Conservation (phyloP, 345 rosid species). For the Camelina hispida region DNA sequence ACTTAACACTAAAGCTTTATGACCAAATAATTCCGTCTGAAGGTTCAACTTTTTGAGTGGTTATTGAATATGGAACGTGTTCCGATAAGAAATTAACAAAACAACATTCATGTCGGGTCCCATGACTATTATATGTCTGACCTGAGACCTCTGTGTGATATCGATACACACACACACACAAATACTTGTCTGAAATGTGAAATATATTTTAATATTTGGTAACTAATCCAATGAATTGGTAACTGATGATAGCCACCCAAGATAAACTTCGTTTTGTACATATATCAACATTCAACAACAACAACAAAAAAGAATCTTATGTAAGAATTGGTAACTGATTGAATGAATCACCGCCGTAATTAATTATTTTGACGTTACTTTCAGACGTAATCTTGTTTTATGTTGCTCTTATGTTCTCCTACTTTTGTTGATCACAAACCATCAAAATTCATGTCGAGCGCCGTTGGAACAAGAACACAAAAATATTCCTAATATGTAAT, state of each 20-base stretch:
- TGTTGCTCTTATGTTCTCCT: neutral
- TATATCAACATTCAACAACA: neutral
- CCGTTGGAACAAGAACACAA: neutral
- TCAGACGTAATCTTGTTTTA: neutral
- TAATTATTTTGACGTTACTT: neutral
- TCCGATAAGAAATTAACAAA: conserved; percentile 35
- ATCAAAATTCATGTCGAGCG: neutral
- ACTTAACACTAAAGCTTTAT: neutral
- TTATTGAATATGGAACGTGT: conserved; percentile 39
- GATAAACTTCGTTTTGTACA: neutral
- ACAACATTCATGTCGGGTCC: conserved; percentile 44
- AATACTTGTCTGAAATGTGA: conserved; percentile 24
- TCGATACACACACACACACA: conserved; percentile 1
- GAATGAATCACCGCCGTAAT: neutral
- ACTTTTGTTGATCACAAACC: neutral
- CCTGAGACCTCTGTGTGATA: conserved; percentile 23
- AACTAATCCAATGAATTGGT: conserved; percentile 11
- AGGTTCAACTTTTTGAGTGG: conserved; percentile 32
- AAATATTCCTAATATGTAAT: too few species aligned
- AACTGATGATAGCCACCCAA: neutral
- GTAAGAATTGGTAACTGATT: neutral
- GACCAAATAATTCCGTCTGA: conserved; percentile 9
- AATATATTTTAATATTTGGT: conserved; percentile 3
- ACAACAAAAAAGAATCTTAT: neutral
- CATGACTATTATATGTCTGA: conserved; percentile 36